Evolutionary conservation across 73 alveolate genomes (phyloP), one percentile per base, ranked within the genome.

Genomic region (Symbiodinium natans): DNA sequence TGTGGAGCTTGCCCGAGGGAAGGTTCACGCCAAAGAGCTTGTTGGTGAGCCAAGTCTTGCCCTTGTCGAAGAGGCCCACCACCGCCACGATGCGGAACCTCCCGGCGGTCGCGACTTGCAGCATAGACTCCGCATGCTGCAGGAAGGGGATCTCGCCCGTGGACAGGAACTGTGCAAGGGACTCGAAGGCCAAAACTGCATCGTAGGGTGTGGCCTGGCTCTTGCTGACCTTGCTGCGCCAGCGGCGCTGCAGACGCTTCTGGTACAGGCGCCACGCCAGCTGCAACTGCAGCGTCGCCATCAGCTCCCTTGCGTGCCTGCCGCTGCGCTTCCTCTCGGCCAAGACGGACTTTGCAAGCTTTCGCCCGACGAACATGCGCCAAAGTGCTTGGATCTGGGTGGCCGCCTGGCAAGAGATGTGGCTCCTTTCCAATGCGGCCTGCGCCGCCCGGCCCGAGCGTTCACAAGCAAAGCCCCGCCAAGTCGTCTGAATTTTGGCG

Each of bases 1-100:
- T 25, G 93, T 46, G 40, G 29, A 52, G 41, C 93, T 86, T 86
- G 39, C 93, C 93, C 9, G 77, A 40, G 8, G 93, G 93, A 4
- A 86, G 83, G n/a, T 34, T 86, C 41, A 40, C 59, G 19, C 63
- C 63, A 25, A 86, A 86, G 19, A 86, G 83, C 46, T 52, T 86
- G 93, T 86, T 86, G 83, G 39, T 86, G 59, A 86, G 59, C 59
- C 52, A 84, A n/a, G n/a, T n/a, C n/a, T n/a, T n/a, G n/a, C n/a
- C n/a, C n/a, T n/a, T n/a, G n/a, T n/a, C n/a, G 27, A 52, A 54
- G 29, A 86, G 41, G n/a, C 93, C 93, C 3, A 86, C 93, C 83
- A 86, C 93, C 10, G 93, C 93, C 40, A 86, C 83, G 68, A 86
- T 86, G 40, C 93, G 83, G 31, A 48, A 86, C 19, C 83, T 31